Evolutionary conservation across 78 protist genomes (phyloP), one percentile per base, ranked within the genome.

Genomic region (Dictyostelium citrinum): DNA sequence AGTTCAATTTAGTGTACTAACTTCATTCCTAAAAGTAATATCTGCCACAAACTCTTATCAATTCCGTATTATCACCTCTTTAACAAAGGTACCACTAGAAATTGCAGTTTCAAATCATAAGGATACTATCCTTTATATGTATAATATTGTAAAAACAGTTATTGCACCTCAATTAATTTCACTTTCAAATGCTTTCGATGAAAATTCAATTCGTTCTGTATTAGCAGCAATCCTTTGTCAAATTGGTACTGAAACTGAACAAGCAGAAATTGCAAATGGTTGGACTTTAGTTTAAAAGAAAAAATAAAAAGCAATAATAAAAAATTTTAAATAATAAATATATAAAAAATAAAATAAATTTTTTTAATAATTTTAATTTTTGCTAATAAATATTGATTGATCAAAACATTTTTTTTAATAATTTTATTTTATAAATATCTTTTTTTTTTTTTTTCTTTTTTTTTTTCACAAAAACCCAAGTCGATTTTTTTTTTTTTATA

Each of bases 111-210:
- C 84, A 16, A 86, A 86, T 77, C 37, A 86, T 33, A 75, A 43
- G 12, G 92, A 86, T 7, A 60, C 76, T 20, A 86, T 86, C 27
- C 29, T 86, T 6, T 86, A 86, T 29, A 86, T 86, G 92, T 86
- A 77, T 29, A 41, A 86, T 35, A 86, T 86, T 27, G 72, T 51
- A 16, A 51, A 77, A 49, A 77, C 83, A 10, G 39, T 86, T 51
- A 82, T 86, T 20, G 72, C 83, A 1, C 92, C 92, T 27, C 92
- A 86, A 61, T 24, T 86, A 14, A 77, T 86, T 27, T 86, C 92
- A 61, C 45, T 86, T 12, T 71, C 91, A 11, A 68, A 29, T 27
- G 35, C 72, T 4, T 75, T 31, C 49, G 68, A 75, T 64, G 92
- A 86, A 61, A 55, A 39, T 14, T 86, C 92, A 16, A 58, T 77